phyloP scores from a whole-genome alignment of 495 filamentous ascomycete species.

The Neurospora hispaniola region DNA sequence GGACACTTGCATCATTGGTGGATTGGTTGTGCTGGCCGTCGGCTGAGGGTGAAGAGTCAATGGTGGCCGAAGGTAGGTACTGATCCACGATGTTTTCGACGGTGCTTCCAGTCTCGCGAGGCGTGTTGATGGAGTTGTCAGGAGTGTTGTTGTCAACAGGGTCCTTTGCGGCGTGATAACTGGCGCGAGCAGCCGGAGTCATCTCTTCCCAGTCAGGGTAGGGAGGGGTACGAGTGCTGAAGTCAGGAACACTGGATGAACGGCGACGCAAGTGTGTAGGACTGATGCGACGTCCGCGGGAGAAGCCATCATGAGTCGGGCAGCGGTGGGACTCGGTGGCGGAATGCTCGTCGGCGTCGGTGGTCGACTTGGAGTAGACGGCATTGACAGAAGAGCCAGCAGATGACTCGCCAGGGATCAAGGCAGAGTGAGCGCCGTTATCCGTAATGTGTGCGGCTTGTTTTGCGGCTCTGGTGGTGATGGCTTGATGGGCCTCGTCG shows the following conservation, averaged over 20 bases:
- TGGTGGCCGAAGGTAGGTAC: slow-evolving; percentile 8
- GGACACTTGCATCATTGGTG: neutral
- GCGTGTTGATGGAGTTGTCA: neutral
- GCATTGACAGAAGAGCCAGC: slow-evolving; percentile 5
- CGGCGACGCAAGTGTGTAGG: neutral
- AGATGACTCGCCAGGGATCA: neutral
- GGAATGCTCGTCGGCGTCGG: neutral
- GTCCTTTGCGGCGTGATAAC: neutral
- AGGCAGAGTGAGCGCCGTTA: neutral
- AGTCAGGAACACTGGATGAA: neutral
- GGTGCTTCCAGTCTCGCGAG: slow-evolving; percentile 16
- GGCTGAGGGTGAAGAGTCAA: slow-evolving; percentile 2
- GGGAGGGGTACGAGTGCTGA: neutral
- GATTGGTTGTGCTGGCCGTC: neutral
- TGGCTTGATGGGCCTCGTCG: slow-evolving; percentile 18
- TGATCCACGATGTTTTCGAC: slow-evolving; percentile 23
- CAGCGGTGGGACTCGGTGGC: neutral
- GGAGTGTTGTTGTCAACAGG: neutral
- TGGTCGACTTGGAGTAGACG: neutral
- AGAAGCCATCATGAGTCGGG: neutral
- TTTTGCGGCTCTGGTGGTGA: slow-evolving; percentile 11
- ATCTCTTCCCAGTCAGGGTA: neutral
- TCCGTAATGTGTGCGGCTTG: neutral
- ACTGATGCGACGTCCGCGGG: slow-evolving; percentile 7
- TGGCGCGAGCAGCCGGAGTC: neutral